Conservation (phyloP, 2,329 filamentous ascomycete genomes). For the Colletotrichum sp. region DNA sequence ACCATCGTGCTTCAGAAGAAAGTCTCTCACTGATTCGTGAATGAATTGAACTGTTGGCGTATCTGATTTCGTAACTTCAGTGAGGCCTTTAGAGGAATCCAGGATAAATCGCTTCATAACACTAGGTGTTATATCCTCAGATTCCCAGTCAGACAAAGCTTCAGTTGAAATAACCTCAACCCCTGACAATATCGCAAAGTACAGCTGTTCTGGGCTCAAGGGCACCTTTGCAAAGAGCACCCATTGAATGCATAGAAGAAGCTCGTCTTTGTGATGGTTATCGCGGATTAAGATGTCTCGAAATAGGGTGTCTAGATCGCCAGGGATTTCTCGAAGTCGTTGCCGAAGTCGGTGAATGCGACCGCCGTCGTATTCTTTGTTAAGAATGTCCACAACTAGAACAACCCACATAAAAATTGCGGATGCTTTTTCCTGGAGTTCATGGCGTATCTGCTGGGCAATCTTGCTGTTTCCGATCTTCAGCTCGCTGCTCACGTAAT, state of each 20-base stretch:
- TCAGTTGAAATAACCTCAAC: too few species aligned
- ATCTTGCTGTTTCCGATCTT: neutral
- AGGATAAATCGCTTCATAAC: constrained; percentile 38
- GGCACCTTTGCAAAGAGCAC: constrained; percentile 35
- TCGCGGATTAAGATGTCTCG: too few species aligned
- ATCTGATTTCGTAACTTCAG: constrained; percentile 38
- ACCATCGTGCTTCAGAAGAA: constrained; percentile 40
- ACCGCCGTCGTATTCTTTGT: constrained; percentile 35
- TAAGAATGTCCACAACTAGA: constrained; percentile 42
- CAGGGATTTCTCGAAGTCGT: constrained; percentile 35
- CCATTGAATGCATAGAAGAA: too few species aligned
- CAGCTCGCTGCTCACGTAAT: constrained; percentile 34
- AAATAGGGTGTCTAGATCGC: constrained; percentile 16
- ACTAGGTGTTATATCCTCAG: neutral
- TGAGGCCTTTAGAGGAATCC: constrained; percentile 50
- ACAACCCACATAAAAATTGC: constrained; percentile 51
- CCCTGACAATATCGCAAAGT: constrained; percentile 37
- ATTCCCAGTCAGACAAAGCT: constrained; percentile 7
- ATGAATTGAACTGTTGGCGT: constrained; percentile 48
- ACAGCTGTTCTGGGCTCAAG: constrained; percentile 45
- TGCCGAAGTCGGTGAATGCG: constrained; percentile 19
- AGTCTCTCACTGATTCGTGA: constrained; percentile 50
- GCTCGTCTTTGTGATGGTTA: too few species aligned
- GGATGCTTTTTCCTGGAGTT: constrained; percentile 40
- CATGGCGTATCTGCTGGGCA: constrained; percentile 25